These are phyloP conservation scores for Paramarasmius palmivorus DNA, from an alignment of 1,284 basidiomycete genomes.

Conservation along the genomic window DNA sequence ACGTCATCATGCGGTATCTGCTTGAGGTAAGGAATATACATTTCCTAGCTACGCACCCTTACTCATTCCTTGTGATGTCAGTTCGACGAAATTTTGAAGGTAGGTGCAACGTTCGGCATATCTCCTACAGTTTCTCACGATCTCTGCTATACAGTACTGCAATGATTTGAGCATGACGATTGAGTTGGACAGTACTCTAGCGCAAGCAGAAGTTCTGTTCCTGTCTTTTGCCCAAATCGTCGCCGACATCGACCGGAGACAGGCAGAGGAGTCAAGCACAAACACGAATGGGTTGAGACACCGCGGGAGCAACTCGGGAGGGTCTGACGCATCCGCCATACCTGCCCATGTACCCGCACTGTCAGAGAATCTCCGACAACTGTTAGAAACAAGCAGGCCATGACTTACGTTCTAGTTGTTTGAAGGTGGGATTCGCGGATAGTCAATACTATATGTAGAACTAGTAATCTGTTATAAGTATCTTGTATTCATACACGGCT, in stretches of 20 bases:
- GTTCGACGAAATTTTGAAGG: slow-evolving; percentile 89
- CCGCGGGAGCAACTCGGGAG: slow-evolving; percentile 18
- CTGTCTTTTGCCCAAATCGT: slow-evolving; percentile 83
- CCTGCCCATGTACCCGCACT: slow-evolving; percentile 38
- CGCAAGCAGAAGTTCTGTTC: slow-evolving; percentile 93
- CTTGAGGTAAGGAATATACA: slow-evolving; percentile 65
- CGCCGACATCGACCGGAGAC: slow-evolving; percentile 82
- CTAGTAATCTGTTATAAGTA: not conserved
- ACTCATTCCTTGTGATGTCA: slow-evolving; percentile 27
- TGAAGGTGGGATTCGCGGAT: too few species aligned
- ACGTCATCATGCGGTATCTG: slow-evolving; percentile 92
- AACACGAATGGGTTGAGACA: slow-evolving; percentile 27
- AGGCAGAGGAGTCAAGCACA: slow-evolving; percentile 46
- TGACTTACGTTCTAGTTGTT: too few species aligned
- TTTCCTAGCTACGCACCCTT: not conserved
- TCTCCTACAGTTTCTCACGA: slow-evolving; percentile 10
- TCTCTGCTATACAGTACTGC: slow-evolving; percentile 61
- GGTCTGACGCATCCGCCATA: slow-evolving; percentile 17
- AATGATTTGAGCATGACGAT: slow-evolving; percentile 94
- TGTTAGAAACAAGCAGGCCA: slow-evolving; percentile 44
- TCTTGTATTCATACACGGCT: not conserved
- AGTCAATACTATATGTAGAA: not conserved
- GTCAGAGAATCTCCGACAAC: slow-evolving; percentile 57
- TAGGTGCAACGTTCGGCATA: slow-evolving; percentile 25
- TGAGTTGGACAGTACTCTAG: slow-evolving; percentile 87